phyloP scores from a whole-genome alignment of 495 filamentous ascomycete genomes.

The Lentithecium fluviatile region DNA sequence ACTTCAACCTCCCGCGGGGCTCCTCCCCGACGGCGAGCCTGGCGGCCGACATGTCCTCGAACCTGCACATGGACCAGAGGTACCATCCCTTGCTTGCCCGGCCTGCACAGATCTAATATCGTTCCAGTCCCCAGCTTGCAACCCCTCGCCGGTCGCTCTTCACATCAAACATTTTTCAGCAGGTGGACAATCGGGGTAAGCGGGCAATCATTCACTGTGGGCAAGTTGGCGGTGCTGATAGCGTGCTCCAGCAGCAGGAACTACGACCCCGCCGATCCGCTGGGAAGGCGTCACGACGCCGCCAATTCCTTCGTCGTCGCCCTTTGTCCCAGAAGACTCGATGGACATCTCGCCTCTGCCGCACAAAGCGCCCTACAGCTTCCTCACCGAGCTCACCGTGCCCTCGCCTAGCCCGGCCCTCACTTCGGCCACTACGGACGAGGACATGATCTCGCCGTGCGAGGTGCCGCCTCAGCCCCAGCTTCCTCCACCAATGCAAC shows the following conservation, averaged over 20 bases:
- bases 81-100: conserved; percentile 47
- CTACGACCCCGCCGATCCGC: conserved; percentile 80
- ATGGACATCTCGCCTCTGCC: conserved; percentile 97
- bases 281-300: conserved; percentile 76
- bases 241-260: conserved; percentile 51
- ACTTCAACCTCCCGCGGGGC: conserved; percentile 75
- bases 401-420: conserved; percentile 63
- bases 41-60: conserved; percentile 91
- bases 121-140: conserved; percentile 76
- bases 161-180: conserved; percentile 70
- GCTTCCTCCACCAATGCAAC: conserved; percentile 5
- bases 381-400: conserved; percentile 58
- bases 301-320: conserved; percentile 79
- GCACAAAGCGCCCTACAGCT: conserved; percentile 72
- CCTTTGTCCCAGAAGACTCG: conserved; percentile 65
- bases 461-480: conserved; percentile 13
- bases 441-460: conserved; percentile 42
- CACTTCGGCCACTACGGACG: conserved; percentile 42
- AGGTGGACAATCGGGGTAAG: conserved; percentile 71
- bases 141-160: conserved; percentile 94
- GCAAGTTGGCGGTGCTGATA: conserved; percentile 21
- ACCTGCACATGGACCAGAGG: conserved; percentile 93
- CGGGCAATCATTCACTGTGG: conserved; percentile 10
- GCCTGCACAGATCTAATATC: conserved; percentile 33
- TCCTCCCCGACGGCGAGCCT: conserved; percentile 89